phyloP scores from a whole-genome alignment of 192 early-diverging fungal species.

The Jimgerdemannia lactiflua region DNA sequence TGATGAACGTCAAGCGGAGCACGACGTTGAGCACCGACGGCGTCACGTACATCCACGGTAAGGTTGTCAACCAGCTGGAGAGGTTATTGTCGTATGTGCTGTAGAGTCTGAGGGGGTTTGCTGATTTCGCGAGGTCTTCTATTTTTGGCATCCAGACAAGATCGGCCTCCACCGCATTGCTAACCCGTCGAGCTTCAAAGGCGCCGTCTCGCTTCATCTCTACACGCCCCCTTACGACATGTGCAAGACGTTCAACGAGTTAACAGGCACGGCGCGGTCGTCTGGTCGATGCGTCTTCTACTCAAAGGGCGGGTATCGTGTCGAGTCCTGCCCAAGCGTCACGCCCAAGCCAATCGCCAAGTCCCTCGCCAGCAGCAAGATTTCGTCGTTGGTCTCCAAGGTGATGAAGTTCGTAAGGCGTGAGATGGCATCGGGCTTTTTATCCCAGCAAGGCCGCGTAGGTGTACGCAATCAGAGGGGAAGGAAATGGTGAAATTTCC shows the following conservation, averaged over 20 bases:
- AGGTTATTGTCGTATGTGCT: too few species aligned
- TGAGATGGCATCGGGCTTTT: background rate
- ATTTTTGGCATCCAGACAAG: conserved; percentile 44
- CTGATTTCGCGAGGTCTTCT: too few species aligned
- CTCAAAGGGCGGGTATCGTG: conserved; percentile 47
- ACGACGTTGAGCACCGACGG: conserved; percentile 53
- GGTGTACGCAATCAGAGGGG: too few species aligned
- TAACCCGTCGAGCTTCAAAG: conserved; percentile 52
- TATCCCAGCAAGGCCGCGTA: too few species aligned
- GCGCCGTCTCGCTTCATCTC: conserved; percentile 85
- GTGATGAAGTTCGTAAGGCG: background rate
- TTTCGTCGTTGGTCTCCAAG: background rate
- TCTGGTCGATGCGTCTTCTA: conserved; percentile 62
- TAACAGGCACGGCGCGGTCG: conserved; percentile 59
- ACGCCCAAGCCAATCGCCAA: background rate
- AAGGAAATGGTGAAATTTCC: too few species aligned
- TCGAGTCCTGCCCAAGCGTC: background rate
- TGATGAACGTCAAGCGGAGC: conserved; percentile 39
- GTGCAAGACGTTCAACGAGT: conserved; percentile 83
- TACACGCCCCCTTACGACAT: conserved; percentile 85
- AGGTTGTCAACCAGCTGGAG: conserved; percentile 1
- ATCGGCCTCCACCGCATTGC: conserved; percentile 84
- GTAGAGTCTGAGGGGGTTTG: too few species aligned
- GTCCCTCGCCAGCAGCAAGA: background rate
- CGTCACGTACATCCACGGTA: conserved; percentile 85